Evolutionary conservation across 1,284 basidiomycete genomes (phyloP).

Genomic region (Cutaneotrichosporon arboriforme): DNA sequence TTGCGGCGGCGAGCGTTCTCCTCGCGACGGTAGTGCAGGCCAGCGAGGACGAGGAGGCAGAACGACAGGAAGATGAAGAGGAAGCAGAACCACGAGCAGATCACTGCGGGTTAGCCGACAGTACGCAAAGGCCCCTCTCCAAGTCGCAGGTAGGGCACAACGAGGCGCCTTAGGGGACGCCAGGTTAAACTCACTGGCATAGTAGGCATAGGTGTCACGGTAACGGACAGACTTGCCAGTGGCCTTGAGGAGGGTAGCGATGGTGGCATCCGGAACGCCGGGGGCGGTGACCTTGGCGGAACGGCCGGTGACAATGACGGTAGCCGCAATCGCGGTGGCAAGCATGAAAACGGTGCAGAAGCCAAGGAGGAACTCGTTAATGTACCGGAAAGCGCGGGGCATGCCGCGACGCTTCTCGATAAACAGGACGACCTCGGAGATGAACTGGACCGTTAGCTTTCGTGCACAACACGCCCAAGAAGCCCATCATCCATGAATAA

Average conservation of each 20-base stretch:
- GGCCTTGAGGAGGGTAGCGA: slow-evolving; percentile 3
- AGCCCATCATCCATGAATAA: neutral
- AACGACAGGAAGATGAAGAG: slow-evolving; percentile 8
- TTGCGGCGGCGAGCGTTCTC: neutral
- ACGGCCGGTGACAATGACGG: slow-evolving; percentile 6
- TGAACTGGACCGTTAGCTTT: slow-evolving; percentile 5
- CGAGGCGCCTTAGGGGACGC: neutral
- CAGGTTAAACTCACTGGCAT: slow-evolving; percentile 7
- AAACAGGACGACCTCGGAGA: slow-evolving; percentile 12
- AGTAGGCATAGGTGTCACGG: slow-evolving; percentile 6
- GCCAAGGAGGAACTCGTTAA: slow-evolving; percentile 13
- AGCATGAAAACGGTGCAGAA: slow-evolving; percentile 10
- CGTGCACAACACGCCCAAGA: neutral
- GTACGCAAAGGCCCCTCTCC: neutral
- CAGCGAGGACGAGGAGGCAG: slow-evolving; percentile 10
- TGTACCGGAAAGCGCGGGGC: slow-evolving; percentile 6
- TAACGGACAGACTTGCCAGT: slow-evolving; percentile 7
- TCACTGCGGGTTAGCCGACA: slow-evolving; percentile 5
- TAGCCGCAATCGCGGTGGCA: slow-evolving; percentile 8
- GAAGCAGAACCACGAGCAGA: slow-evolving; percentile 14
- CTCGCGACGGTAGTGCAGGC: slow-evolving; percentile 15
- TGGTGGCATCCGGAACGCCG: neutral
- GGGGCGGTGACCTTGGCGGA: neutral
- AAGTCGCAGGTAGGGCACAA: no score
- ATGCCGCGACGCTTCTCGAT: slow-evolving; percentile 12